Percentiles rank a stretch among this genome's conserved stretches.
Evolutionary conservation across 163 green algal species (phyloP).

Genomic region (Botryococcus braunii): DNA sequence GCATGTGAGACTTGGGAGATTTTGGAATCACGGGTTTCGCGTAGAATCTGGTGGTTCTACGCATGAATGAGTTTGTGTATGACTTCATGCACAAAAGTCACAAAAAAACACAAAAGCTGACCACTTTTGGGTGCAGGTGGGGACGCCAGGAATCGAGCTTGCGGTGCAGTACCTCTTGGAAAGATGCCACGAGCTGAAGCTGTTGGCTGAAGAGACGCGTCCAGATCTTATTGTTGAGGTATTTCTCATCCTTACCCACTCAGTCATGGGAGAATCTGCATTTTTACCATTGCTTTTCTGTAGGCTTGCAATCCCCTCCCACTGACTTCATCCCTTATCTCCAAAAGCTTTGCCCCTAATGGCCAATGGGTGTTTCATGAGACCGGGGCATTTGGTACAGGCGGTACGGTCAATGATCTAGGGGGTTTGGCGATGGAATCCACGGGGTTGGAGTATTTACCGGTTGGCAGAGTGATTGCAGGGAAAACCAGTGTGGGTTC

Average conservation of each 20-base stretch:
- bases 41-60: neutral
- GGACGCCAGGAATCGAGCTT: neutral
- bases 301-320: neutral
- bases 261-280: neutral
- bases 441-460: no score
- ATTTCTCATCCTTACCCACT: no score
- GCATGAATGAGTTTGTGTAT: neutral
- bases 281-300: neutral
- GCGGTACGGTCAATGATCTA: neutral
- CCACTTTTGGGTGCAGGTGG: constrained; percentile 1
- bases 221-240: constrained; percentile 8
- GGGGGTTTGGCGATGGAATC: neutral
- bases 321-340: neutral
- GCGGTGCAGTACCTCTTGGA: neutral
- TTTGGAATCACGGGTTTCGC: neutral
- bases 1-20: neutral
- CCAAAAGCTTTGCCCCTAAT: neutral
- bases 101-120: neutral
- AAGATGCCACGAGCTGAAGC: neutral
- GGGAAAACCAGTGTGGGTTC: no score
- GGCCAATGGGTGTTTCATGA: neutral
- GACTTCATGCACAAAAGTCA: no score
- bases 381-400: neutral
- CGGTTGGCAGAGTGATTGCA: no score
- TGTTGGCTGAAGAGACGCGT: neutral